A percentile compares a stretch with the other conserved stretches of the same genome.
Evolutionary conservation across 352 stramenopile genomes (phyloP).

Genomic region (Globisporangium ultimum): DNA sequence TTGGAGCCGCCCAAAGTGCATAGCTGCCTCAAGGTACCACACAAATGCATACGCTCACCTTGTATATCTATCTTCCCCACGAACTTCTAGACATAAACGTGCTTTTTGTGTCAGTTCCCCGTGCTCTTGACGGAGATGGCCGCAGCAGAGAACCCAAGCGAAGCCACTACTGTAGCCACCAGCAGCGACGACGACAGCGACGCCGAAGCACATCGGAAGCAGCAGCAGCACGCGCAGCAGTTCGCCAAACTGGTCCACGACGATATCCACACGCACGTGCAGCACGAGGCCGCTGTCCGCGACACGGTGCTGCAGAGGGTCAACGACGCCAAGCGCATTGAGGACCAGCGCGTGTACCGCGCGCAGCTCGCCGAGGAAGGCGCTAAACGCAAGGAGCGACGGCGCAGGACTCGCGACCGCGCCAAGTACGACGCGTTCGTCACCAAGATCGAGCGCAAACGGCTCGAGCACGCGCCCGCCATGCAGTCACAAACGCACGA

Average conservation of each 20-base stretch:
- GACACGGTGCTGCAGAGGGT: slow-evolving; percentile 24
- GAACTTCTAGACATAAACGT: neutral
- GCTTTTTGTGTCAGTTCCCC: slow-evolving; percentile 11
- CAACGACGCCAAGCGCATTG: slow-evolving; percentile 34
- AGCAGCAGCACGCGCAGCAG: neutral
- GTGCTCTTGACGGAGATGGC: slow-evolving; percentile 13
- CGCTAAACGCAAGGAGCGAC: slow-evolving; percentile 35
- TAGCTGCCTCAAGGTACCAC: slow-evolving; percentile 34
- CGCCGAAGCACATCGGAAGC: neutral
- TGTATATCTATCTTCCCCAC: neutral
- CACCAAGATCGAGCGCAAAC: slow-evolving; percentile 25
- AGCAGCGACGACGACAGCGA: slow-evolving; percentile 1
- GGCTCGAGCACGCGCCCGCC: slow-evolving; percentile 3
- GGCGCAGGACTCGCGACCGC: slow-evolving; percentile 27
- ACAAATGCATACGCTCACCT: neutral
- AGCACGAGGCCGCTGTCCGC: slow-evolving; percentile 27
- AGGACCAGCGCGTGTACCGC: slow-evolving; percentile 51
- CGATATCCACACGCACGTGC: slow-evolving; percentile 19
- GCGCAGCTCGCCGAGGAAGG: slow-evolving; percentile 38
- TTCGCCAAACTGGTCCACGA: slow-evolving; percentile 15
- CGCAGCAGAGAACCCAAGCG: neutral
- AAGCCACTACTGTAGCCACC: neutral
- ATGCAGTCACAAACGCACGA: neutral
- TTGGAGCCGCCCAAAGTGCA: slow-evolving; percentile 27
- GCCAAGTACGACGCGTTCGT: slow-evolving; percentile 30